Base-by-base conservation (phyloP, 2,329 filamentous ascomycete genomes). In the Tolypocladium album region DNA sequence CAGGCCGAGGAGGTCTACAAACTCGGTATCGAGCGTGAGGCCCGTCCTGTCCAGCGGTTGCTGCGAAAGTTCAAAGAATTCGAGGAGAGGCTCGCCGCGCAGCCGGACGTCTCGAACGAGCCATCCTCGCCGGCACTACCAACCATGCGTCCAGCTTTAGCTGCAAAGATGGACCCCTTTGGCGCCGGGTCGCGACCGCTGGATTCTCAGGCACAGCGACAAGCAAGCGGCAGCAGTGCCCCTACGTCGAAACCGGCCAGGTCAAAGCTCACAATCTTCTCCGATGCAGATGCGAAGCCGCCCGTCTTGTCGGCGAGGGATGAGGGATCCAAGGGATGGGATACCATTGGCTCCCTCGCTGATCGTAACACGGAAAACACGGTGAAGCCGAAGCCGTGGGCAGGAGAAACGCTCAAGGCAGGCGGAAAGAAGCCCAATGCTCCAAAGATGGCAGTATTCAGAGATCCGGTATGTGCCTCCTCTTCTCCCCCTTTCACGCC, bases 1-100 rank as follows among this genome's bases (percentile, higher is more conserved):
- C 94, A 99, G 72, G 93, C 94, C 0, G 92, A 96, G 67, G 94
- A 99, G 72, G 89, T 99, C 0, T 97, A 95, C 72, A 87, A 88
- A 67, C 79, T 96, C 64, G 94, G 94, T 2, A 88, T 99, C 59
- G 90, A 97, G 72, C 86, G 87, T 50, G 92, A 95, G 67, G 94
- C 94, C 4, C 83, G 90, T 43, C 94, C 94, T 2, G 82, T 84
- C 0, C 88, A 92, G 70, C 83, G 94, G 53, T 76, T 99, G 64
- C 71, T 92, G 60, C 88, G 94, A 70, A 97, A 97, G 75, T 97
- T 92, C 74, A 87, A 85, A 67, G 93, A 97, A 72, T 99, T 99
- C 67, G 88, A 96, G 75, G 82, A 88, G 66, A 83, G 94, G 63
- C 85, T 75, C 20, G 85, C 87, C n/a, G 83, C 86, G 60, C 82